Percentiles rank a stretch among this genome's conserved stretches.
Evolutionary conservation across 2,329 filamentous ascomycete genomes (phyloP).

Genomic region (Botrytis elliptica): DNA sequence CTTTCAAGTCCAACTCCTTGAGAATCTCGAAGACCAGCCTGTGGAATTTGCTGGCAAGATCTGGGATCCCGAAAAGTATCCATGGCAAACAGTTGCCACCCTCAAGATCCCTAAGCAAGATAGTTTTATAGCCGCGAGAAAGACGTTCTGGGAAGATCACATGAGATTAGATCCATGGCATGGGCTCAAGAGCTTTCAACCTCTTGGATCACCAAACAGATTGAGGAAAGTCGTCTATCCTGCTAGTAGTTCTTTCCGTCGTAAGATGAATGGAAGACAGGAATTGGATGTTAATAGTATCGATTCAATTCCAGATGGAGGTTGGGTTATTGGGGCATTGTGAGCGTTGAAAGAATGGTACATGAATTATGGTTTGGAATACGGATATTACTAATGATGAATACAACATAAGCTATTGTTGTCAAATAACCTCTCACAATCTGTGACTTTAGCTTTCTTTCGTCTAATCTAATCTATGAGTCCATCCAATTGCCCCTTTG

Average conservation of each 20-base stretch:
- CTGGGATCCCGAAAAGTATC: conserved; percentile 49
- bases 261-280: conserved; percentile 43
- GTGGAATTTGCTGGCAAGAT: conserved; percentile 46
- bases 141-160: conserved; percentile 47
- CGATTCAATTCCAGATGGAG: conserved; percentile 41
- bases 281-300: conserved; percentile 42
- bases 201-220: conserved; percentile 43
- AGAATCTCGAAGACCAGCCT: conserved; percentile 47
- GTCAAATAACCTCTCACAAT: neutral
- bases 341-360: neutral
- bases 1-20: conserved; percentile 48
- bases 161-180: conserved; percentile 46
- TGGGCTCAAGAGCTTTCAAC: conserved; percentile 44
- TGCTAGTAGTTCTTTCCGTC: conserved; percentile 40
- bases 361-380: neutral
- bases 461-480: neutral
- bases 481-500: neutral
- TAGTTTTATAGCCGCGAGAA: conserved; percentile 43
- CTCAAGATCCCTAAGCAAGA: conserved; percentile 45
- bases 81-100: conserved; percentile 47
- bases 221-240: conserved; percentile 44
- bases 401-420: neutral
- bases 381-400: neutral
- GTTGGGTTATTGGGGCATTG: neutral
- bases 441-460: neutral